Conservation (phyloP, 2,329 filamentous ascomycete species). For the Fusarium sp. region DNA sequence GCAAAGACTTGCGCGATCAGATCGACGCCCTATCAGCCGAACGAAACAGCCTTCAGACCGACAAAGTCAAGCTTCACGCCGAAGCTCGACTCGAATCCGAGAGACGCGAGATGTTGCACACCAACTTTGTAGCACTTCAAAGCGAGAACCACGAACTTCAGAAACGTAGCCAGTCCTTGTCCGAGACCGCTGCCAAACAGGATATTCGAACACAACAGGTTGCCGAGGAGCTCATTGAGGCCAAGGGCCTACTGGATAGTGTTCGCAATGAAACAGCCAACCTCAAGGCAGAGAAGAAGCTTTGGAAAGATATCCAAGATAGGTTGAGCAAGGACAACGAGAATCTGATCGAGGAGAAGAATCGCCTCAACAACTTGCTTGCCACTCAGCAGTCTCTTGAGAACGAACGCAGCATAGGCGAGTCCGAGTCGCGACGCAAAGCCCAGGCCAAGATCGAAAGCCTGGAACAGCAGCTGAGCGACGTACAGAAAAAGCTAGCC, state of each 20-base stretch:
- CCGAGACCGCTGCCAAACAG: conserved; percentile 86
- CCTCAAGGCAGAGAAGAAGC: conserved; percentile 90
- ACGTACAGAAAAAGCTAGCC: conserved; percentile 82
- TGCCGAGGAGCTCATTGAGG: conserved; percentile 90
- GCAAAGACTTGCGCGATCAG: conserved; percentile 84
- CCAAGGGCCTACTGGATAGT: conserved; percentile 81
- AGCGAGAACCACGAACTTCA: conserved; percentile 87
- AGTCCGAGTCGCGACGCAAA: conserved; percentile 82
- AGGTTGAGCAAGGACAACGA: conserved; percentile 91
- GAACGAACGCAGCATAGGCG: conserved; percentile 88
- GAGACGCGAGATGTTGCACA: conserved; percentile 87
- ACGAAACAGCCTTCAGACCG: conserved; percentile 82
- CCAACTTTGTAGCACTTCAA: conserved; percentile 85
- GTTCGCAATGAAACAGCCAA: conserved; percentile 91
- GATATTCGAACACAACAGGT: conserved; percentile 91
- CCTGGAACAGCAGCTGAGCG: conserved; percentile 80
- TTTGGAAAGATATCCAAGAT: conserved; percentile 94
- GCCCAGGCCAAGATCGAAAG: conserved; percentile 80
- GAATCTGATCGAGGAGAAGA: conserved; percentile 81
- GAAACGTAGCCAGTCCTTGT: conserved; percentile 78
- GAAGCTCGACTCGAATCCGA: conserved; percentile 84
- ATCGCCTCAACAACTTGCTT: conserved; percentile 82
- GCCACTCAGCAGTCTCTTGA: conserved; percentile 86
- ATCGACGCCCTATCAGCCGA: conserved; percentile 82
- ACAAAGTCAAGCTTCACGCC: conserved; percentile 80